These are phyloP conservation scores for Fusarium graminum DNA, from an alignment of 2,329 filamentous ascomycete genomes.

Conservation along the genomic window DNA sequence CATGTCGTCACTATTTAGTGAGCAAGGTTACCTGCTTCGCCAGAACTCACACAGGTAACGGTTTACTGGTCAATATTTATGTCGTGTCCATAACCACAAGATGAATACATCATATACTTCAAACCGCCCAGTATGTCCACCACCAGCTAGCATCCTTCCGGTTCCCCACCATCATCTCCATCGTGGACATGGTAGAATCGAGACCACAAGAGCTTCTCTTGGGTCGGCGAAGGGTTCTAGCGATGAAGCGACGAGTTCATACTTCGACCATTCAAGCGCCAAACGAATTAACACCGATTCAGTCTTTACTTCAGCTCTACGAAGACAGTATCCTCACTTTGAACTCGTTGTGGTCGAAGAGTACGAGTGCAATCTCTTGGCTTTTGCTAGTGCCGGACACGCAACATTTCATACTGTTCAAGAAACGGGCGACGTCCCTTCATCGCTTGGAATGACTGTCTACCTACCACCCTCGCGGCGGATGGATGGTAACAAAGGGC, in stretches of 20 bases:
- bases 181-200: not conserved
- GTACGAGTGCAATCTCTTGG: not conserved
- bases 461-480: slow-evolving; percentile 5
- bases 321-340: slow-evolving; percentile 2
- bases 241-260: not conserved
- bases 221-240: not conserved
- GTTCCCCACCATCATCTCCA: not conserved
- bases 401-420: slow-evolving; percentile 3
- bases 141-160: no score
- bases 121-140: no score
- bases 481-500: slow-evolving; percentile 9
- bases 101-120: not conserved
- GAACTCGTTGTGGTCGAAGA: slow-evolving; percentile 1
- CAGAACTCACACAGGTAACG: not conserved
- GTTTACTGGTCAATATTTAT: not conserved
- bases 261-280: slow-evolving; percentile 1
- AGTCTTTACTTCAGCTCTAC: not conserved
- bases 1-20: not conserved
- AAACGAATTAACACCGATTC: slow-evolving; percentile 10
- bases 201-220: accelerated
- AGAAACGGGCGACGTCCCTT: slow-evolving; percentile 1
- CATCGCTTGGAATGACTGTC: not conserved
- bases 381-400: slow-evolving; percentile 1
- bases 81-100: not conserved
- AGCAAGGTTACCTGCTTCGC: not conserved